A percentile compares a stretch with the other conserved stretches of the same genome.
Conservation (phyloP, 192 early-diverging fungal genomes). For the Diversispora epigaea region DNA sequence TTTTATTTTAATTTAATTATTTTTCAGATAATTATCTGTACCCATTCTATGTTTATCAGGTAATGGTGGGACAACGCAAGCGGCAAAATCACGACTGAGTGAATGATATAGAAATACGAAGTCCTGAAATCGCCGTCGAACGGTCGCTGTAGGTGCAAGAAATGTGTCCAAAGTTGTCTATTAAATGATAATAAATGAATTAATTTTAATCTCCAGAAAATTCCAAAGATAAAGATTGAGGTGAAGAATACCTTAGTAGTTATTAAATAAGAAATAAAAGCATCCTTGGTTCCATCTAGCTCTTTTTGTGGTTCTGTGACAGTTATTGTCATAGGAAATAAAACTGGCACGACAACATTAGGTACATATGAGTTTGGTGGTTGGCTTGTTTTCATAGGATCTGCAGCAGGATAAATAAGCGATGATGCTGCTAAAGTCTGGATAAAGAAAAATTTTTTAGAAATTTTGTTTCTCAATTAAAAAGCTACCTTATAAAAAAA, state of each 20-base stretch:
- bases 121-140: conserved; percentile 91
- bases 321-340: conserved; percentile 54
- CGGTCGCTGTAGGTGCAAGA: conserved; percentile 51
- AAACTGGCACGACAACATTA: not conserved
- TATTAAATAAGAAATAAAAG: conserved; percentile 83
- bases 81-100: conserved; percentile 71
- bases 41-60: conserved; percentile 90
- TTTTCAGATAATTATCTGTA: conserved; percentile 36
- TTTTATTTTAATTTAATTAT: too few species aligned
- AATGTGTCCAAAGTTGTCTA: conserved; percentile 66
- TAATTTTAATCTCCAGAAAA: not conserved
- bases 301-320: conserved; percentile 86
- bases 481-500: too few species aligned
- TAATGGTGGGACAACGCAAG: conserved; percentile 83
- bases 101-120: conserved; percentile 87
- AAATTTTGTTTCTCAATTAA: not conserved
- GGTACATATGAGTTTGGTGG: not conserved
- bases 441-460: not conserved
- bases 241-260: conserved; percentile 65
- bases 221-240: not conserved
- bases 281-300: conserved; percentile 77
- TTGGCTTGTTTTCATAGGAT: not conserved
- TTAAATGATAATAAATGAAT: not conserved
- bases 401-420: not conserved
- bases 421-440: conserved; percentile 1